Evolutionary conservation across 305 asterid species (phyloP).

Genomic region (Plantago coronopus): DNA sequence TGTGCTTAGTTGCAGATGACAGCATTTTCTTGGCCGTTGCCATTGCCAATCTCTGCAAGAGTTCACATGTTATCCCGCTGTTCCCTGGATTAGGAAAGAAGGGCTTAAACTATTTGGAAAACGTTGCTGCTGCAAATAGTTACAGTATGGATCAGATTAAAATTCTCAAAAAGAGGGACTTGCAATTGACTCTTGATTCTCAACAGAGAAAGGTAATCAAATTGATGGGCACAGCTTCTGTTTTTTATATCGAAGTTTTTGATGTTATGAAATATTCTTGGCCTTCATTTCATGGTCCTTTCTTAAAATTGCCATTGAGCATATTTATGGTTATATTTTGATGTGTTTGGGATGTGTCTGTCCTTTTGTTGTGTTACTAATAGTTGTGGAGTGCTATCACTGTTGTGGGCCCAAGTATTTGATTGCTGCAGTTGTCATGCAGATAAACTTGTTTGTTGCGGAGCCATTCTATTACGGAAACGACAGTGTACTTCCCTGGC

Average conservation of each 20-base stretch:
- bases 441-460: constrained; percentile 69
- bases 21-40: constrained; percentile 70
- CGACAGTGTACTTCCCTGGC: constrained; percentile 81
- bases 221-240: constrained; percentile 5
- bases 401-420: constrained; percentile 11
- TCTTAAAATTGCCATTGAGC: not conserved
- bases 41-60: constrained; percentile 49
- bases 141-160: constrained; percentile 59
- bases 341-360: constrained; percentile 11
- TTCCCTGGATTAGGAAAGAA: constrained; percentile 78
- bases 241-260: not conserved
- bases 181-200: constrained; percentile 40
- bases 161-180: constrained; percentile 40
- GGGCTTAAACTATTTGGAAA: constrained; percentile 56
- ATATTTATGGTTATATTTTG: constrained; percentile 18
- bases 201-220: constrained; percentile 51
- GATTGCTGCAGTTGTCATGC: constrained; percentile 26
- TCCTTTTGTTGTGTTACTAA: constrained; percentile 2
- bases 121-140: constrained; percentile 55
- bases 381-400: not conserved
- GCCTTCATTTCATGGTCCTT: not conserved
- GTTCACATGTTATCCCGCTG: constrained; percentile 57
- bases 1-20: constrained; percentile 82
- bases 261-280: not conserved
- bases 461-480: constrained; percentile 90